phyloP scores from a whole-genome alignment of 352 stramenopile species.

The Phytophthora aleatoria region DNA sequence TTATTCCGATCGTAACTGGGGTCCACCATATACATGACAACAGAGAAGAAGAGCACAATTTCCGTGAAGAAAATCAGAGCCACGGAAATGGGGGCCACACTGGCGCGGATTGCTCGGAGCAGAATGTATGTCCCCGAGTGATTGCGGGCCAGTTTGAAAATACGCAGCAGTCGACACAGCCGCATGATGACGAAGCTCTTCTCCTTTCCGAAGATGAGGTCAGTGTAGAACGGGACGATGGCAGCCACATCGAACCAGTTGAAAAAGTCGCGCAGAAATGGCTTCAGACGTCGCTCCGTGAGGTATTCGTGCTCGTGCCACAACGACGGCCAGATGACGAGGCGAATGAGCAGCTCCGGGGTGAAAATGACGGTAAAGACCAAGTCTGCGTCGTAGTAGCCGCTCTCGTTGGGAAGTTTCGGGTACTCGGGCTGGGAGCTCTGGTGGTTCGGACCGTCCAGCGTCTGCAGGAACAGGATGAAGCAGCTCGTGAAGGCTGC shows the following conservation, averaged over 20 bases:
- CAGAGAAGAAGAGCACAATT: slow-evolving; percentile 82
- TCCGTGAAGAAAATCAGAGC: slow-evolving; percentile 83
- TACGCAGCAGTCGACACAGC: slow-evolving; percentile 70
- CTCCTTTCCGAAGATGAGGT: slow-evolving; percentile 70
- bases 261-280: slow-evolving; percentile 76
- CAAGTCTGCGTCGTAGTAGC: slow-evolving; percentile 67
- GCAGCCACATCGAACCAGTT: slow-evolving; percentile 84
- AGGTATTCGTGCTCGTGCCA: slow-evolving; percentile 78
- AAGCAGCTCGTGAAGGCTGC: slow-evolving; percentile 74
- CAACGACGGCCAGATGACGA: slow-evolving; percentile 76
- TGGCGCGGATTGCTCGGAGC: slow-evolving; percentile 69
- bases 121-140: slow-evolving; percentile 83
- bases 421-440: slow-evolving; percentile 72
- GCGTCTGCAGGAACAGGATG: slow-evolving; percentile 76
- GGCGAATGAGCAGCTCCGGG: slow-evolving; percentile 64
- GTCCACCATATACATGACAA: slow-evolving; percentile 84
- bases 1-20: slow-evolving; percentile 68
- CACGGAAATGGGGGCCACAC: slow-evolving; percentile 78
- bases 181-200: slow-evolving; percentile 80
- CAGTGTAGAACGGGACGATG: slow-evolving; percentile 76
- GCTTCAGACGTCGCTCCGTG: slow-evolving; percentile 61
- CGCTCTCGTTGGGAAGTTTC: slow-evolving; percentile 45
- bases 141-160: slow-evolving; percentile 82
- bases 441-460: slow-evolving; percentile 76
- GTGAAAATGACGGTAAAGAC: slow-evolving; percentile 82